A percentile compares a stretch with the other conserved stretches of the same genome.
These are phyloP conservation scores for Cercospora citrullina DNA, from an alignment of 2,329 filamentous ascomycete species.

Conservation along the genomic window DNA sequence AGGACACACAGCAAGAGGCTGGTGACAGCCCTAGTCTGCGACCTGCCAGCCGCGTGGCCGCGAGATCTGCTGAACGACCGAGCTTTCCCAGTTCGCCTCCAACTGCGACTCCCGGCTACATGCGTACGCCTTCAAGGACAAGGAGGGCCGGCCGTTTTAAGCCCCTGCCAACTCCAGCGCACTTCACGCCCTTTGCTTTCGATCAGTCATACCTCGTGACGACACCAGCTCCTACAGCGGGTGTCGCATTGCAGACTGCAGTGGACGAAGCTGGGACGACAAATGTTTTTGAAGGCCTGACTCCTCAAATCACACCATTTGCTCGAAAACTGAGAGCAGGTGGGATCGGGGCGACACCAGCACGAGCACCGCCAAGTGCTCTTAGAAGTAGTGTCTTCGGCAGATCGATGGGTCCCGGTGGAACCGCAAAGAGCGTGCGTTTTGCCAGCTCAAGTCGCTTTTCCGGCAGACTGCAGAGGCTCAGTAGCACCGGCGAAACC, in stretches of 20 bases:
- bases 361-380: slow-evolving; percentile 24
- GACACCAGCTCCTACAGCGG: slow-evolving; percentile 31
- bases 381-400: slow-evolving; percentile 28
- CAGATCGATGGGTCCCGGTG: slow-evolving; percentile 20
- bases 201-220: slow-evolving; percentile 31
- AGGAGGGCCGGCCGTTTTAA: slow-evolving; percentile 31
- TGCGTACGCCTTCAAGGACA: slow-evolving; percentile 48
- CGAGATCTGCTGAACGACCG: slow-evolving; percentile 27
- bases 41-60: slow-evolving; percentile 34
- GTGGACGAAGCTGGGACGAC: slow-evolving; percentile 12
- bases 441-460: slow-evolving; percentile 29
- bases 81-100: slow-evolving; percentile 25
- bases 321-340: slow-evolving; percentile 40
- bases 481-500: slow-evolving; percentile 19
- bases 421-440: slow-evolving; percentile 31
- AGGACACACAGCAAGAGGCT: slow-evolving; percentile 2
- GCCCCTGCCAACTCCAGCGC: slow-evolving; percentile 35
- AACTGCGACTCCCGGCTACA: slow-evolving; percentile 41
- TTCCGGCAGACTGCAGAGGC: slow-evolving; percentile 17
- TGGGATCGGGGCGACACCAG: slow-evolving; percentile 29
- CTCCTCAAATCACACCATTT: slow-evolving; percentile 43
- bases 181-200: slow-evolving; percentile 36
- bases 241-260: slow-evolving; percentile 7
- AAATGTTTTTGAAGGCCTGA: slow-evolving; percentile 28
- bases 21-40: slow-evolving; percentile 33